Evolutionary conservation across 2,329 filamentous ascomycete genomes (phyloP).

Genomic region (Cladophialophora psammophila): DNA sequence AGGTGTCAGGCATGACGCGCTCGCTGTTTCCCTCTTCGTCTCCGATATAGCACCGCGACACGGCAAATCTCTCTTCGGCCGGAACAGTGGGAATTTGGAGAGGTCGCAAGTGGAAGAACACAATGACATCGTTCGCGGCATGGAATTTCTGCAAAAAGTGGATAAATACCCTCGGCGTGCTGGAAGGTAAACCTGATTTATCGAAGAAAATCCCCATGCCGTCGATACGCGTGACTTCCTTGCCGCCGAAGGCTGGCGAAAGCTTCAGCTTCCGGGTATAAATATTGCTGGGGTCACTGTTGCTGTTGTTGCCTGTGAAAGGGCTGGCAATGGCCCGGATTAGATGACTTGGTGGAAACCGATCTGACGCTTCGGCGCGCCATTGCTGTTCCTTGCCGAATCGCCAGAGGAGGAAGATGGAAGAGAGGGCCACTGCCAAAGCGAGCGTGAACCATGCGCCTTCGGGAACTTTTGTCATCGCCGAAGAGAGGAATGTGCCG

Average conservation of each 20-base stretch:
- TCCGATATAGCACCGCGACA: slow-evolving; percentile 41
- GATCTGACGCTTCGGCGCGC: slow-evolving; percentile 71
- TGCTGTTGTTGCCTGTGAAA: slow-evolving; percentile 44
- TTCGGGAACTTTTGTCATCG: slow-evolving; percentile 74
- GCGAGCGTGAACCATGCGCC: slow-evolving; percentile 81
- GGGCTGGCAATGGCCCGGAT: slow-evolving; percentile 39
- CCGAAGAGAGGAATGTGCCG: slow-evolving; percentile 72
- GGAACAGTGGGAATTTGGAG: slow-evolving; percentile 66
- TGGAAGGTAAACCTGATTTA: slow-evolving; percentile 66
- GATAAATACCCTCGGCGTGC: slow-evolving; percentile 71
- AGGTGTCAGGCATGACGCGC: slow-evolving; percentile 66
- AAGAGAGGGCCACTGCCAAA: slow-evolving; percentile 67
- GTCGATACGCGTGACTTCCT: slow-evolving; percentile 56
- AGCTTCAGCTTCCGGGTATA: slow-evolving; percentile 15
- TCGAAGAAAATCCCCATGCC: slow-evolving; percentile 79
- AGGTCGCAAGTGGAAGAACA: slow-evolving; percentile 77
- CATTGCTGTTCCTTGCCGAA: slow-evolving; percentile 84
- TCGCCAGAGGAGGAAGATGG: slow-evolving; percentile 75
- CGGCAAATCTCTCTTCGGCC: slow-evolving; percentile 58
- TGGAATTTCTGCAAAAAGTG: slow-evolving; percentile 77
- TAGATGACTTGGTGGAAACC: slow-evolving; percentile 57
- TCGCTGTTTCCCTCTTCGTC: slow-evolving; percentile 18
- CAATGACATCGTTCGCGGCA: slow-evolving; percentile 69
- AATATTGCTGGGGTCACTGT: not conserved
- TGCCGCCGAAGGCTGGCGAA: slow-evolving; percentile 46